These are phyloP conservation scores for Alternaria sp. DNA, from an alignment of 2,329 filamentous ascomycete species.

Conservation along the genomic window DNA sequence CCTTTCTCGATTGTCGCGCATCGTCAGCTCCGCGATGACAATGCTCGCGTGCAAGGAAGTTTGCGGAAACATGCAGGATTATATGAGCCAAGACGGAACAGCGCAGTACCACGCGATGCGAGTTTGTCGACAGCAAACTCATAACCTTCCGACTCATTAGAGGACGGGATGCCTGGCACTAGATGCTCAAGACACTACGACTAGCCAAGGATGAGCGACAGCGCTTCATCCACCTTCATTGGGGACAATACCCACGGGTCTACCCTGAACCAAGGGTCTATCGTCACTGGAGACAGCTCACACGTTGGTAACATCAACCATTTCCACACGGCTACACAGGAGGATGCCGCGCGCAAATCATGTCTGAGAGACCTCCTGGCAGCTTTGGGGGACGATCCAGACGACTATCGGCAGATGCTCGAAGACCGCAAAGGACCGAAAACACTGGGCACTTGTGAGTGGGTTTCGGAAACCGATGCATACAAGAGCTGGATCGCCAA, in stretches of 20 bases:
- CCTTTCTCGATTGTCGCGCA: no score
- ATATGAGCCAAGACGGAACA: not conserved
- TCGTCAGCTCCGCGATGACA: no score
- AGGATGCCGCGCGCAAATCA: no score
- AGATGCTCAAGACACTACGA: not conserved
- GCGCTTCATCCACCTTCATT: not conserved
- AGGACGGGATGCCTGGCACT: conserved; percentile 25
- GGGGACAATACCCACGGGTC: not conserved
- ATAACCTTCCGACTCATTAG: not conserved
- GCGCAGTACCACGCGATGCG: not conserved
- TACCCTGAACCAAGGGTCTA: not conserved
- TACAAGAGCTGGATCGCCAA: no score
- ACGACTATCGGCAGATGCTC: not conserved
- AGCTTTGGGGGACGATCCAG: not conserved
- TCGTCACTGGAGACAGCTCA: not conserved
- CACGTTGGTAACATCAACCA: not conserved
- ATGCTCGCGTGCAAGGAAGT: not conserved
- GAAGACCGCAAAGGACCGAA: not conserved
- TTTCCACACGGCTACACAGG: not conserved
- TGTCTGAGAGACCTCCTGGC: not conserved
- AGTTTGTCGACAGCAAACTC: not conserved
- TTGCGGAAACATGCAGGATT: not conserved
- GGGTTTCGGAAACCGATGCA: no score
- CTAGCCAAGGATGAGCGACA: not conserved
- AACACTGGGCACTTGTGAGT: no score